Percentiles rank a stretch among this genome's conserved stretches.
Conservation (phyloP, 352 stramenopile species). For the Phytophthora constricta region DNA sequence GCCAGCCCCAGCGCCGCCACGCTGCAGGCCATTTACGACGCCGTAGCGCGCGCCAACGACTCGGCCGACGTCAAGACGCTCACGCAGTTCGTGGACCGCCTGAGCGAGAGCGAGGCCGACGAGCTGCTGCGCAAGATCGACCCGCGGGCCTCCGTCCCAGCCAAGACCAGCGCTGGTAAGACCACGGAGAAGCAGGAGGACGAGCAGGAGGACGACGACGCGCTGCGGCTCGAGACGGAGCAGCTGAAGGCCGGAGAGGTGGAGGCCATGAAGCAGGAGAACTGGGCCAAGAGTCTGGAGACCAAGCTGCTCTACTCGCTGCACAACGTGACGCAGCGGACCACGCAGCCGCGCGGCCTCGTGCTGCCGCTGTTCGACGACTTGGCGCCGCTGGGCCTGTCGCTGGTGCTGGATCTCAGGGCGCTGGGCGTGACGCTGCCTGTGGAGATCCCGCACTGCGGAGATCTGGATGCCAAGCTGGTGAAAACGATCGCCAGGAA, state of each 20-base stretch:
- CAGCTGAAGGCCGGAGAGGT: constrained; percentile 28
- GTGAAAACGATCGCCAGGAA: constrained; percentile 31
- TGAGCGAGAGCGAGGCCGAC: constrained; percentile 31
- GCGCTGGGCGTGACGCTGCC: constrained; percentile 39
- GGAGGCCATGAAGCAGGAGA: constrained; percentile 20
- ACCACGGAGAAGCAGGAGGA: not conserved
- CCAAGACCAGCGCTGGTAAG: not conserved
- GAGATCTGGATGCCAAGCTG: constrained; percentile 40
- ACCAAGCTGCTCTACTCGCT: constrained; percentile 35
- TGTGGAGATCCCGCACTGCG: constrained; percentile 55
- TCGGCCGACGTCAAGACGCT: constrained; percentile 27
- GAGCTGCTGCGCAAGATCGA: constrained; percentile 31
- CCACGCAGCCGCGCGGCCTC: constrained; percentile 33
- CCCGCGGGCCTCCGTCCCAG: not conserved
- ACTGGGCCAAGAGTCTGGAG: constrained; percentile 26
- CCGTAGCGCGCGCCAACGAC: constrained; percentile 27
- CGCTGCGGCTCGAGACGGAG: constrained; percentile 29
- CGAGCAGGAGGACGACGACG: constrained; percentile 19
- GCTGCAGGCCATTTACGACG: constrained; percentile 27
- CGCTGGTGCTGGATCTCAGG: constrained; percentile 47
- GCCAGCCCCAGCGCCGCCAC: constrained; percentile 17
- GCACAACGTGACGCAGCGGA: constrained; percentile 23
- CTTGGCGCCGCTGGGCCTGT: constrained; percentile 40
- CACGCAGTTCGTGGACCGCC: constrained; percentile 29
- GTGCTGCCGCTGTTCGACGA: constrained; percentile 52